Evolutionary conservation across 768 basidiomycete genomes (phyloP).

Genomic region (Hortiboletus campestris): DNA sequence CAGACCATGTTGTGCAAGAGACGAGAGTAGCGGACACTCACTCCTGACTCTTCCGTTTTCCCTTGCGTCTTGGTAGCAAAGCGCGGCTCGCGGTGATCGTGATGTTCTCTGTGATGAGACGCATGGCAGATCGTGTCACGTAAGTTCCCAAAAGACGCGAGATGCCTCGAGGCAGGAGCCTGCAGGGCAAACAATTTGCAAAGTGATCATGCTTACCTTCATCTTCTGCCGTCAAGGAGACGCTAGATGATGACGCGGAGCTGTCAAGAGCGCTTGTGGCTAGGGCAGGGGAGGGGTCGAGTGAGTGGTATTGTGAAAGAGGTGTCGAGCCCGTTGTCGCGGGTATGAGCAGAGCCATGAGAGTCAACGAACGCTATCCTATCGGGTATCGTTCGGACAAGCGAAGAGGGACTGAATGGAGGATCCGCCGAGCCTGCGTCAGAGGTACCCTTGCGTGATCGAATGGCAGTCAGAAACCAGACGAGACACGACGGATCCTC

Average conservation of each 20-base stretch:
- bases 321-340: conserved; percentile 30
- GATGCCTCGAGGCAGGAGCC: conserved; percentile 21
- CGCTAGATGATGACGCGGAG: conserved; percentile 44
- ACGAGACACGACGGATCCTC: conserved; percentile 53
- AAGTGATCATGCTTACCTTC: conserved; percentile 51
- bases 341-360: conserved; percentile 26
- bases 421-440: conserved; percentile 55
- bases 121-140: conserved; percentile 33
- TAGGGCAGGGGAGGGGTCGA: conserved; percentile 28
- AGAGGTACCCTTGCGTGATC: conserved; percentile 39
- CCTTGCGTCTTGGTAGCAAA: conserved; percentile 41
- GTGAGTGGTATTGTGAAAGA: conserved; percentile 33
- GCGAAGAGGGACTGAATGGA: conserved; percentile 24
- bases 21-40: conserved; percentile 40
- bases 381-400: conserved; percentile 8
- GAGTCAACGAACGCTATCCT: background rate
- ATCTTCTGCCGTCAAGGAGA: conserved; percentile 55
- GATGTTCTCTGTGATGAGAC: conserved; percentile 54
- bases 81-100: conserved; percentile 63
- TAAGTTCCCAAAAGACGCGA: conserved; percentile 30
- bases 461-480: conserved; percentile 38
- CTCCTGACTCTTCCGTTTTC: conserved; percentile 65
- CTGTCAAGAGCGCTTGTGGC: conserved; percentile 21
- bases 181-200: conserved; percentile 8
- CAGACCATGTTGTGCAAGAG: conserved; percentile 22